These are phyloP conservation scores for Trichoderma sp. DNA, from an alignment of 2,329 filamentous ascomycete genomes.

Conservation along the genomic window DNA sequence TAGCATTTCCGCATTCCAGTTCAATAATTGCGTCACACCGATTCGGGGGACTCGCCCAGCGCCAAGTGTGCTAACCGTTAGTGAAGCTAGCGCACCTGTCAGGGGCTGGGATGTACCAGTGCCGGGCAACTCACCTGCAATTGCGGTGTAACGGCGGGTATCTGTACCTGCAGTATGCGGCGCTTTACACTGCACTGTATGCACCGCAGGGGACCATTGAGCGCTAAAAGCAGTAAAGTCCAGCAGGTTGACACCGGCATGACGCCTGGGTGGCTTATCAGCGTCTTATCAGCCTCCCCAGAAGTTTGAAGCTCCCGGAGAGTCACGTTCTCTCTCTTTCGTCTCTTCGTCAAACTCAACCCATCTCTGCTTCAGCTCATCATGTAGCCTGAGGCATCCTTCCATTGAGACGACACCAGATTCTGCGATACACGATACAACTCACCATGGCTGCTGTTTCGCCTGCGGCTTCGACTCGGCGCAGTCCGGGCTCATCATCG, in stretches of 20 bases:
- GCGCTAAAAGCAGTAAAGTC: not conserved
- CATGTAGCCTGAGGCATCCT: not conserved
- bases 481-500: slow-evolving; percentile 37
- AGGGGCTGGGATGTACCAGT: not conserved
- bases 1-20: not conserved
- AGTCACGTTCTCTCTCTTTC: not conserved
- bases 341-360: not conserved
- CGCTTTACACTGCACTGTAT: not conserved
- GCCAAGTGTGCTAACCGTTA: not conserved
- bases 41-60: not conserved
- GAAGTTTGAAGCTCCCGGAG: not conserved
- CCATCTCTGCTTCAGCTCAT: not conserved
- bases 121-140: not conserved
- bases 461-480: slow-evolving; percentile 36
- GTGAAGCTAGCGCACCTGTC: not conserved
- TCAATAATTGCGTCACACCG: not conserved
- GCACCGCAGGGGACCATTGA: not conserved
- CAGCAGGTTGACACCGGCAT: not conserved
- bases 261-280: not conserved
- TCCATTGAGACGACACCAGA: not conserved
- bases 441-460: slow-evolving; percentile 33
- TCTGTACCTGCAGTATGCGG: not conserved
- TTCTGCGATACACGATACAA: not conserved
- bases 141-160: not conserved
- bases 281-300: not conserved